Conservation (phyloP, 106 monocot genomes). For the Dendrobium huoshanense region DNA sequence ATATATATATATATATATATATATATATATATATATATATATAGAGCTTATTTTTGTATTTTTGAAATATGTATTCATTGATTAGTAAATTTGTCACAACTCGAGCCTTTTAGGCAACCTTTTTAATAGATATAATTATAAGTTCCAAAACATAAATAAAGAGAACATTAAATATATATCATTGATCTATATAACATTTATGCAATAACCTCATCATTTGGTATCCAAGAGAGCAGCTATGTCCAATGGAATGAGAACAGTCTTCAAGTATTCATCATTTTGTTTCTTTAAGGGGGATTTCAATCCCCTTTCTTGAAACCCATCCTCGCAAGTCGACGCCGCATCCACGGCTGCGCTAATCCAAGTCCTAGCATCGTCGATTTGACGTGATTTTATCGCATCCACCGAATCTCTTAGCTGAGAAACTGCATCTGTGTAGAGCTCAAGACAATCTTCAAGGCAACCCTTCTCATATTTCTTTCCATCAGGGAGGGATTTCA, state of each 20-base stretch:
- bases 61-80: no score
- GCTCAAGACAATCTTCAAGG: constrained; percentile 3
- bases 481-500: neutral
- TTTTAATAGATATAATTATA: neutral
- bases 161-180: no score
- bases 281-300: constrained; percentile 1
- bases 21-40: no score
- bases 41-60: no score
- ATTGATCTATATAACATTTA: neutral
- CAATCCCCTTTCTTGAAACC: constrained; percentile 2
- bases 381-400: neutral
- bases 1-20: no score
- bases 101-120: neutral
- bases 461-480: neutral
- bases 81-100: no score
- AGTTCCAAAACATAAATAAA: no score
- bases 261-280: neutral
- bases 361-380: constrained; percentile 2
- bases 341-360: constrained; percentile 12
- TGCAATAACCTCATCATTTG: neutral
- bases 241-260: constrained; percentile 4
- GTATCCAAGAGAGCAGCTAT: neutral
- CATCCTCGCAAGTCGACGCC: constrained; percentile 1
- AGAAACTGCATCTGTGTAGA: neutral
- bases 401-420: neutral